These are phyloP conservation scores for Dillenia turbinata DNA, from an alignment of 164 flowering plant genomes.

Conservation along the genomic window DNA sequence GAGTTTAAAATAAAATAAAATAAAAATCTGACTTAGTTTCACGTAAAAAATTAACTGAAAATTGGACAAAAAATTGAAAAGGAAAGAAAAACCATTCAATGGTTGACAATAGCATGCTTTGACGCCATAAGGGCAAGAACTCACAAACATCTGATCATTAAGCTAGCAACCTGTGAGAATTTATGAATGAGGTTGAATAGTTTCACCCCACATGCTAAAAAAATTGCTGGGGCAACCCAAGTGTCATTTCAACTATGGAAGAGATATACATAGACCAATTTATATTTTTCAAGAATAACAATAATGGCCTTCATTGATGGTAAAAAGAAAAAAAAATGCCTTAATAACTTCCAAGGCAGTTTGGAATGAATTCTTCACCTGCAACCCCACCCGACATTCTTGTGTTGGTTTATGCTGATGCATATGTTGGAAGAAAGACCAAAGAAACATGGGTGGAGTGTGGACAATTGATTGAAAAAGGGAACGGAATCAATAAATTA, in stretches of 20 bases:
- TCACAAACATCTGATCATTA: too few relatives aligned
- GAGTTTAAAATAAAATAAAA: too few relatives aligned
- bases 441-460: conserved; percentile 16
- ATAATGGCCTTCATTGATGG: conserved; percentile 18
- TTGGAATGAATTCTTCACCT: conserved; percentile 15
- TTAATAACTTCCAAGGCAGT: conserved; percentile 5
- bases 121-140: too few relatives aligned
- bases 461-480: conserved; percentile 17
- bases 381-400: conserved; percentile 5
- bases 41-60: too few relatives aligned
- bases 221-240: conserved; percentile 15
- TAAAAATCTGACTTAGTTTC: too few relatives aligned
- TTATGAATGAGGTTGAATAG: too few relatives aligned
- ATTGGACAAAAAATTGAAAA: too few relatives aligned
- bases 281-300: conserved; percentile 18
- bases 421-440: conserved; percentile 12
- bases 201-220: not conserved
- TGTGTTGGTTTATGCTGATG: not conserved
- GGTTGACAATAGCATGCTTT: too few relatives aligned
- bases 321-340: too few relatives aligned
- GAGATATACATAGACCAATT: conserved; percentile 15
- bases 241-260: conserved; percentile 7
- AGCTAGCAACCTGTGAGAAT: too few relatives aligned
- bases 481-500: conserved; percentile 37
- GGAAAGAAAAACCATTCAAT: too few relatives aligned